Percentiles rank a stretch among this genome's conserved stretches.
Evolutionary conservation across 768 basidiomycete genomes (phyloP).

Genomic region (Pseudohyphozyma bogoriensis): DNA sequence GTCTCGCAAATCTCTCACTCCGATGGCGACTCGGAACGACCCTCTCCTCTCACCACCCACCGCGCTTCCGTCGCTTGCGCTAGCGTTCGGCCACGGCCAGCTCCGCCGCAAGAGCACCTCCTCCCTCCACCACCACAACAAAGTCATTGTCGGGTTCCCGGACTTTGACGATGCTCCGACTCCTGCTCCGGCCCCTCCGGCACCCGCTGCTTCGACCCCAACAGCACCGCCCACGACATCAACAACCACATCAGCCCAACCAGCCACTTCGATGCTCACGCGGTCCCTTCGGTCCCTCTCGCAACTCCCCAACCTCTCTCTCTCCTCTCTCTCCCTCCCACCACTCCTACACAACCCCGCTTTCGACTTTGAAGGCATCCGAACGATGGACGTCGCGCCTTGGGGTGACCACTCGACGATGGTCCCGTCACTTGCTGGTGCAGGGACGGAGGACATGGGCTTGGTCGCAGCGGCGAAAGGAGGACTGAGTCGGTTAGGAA

Average conservation of each 20-base stretch:
- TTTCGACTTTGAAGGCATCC: not conserved
- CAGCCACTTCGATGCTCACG: slow-evolving; percentile 14
- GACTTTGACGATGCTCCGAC: too few species aligned
- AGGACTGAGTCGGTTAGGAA: not conserved
- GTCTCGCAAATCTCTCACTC: not conserved
- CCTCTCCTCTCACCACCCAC: slow-evolving; percentile 14
- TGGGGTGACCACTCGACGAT: not conserved
- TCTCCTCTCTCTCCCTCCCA: slow-evolving; percentile 3
- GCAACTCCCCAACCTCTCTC: slow-evolving; percentile 14
- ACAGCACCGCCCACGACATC: too few species aligned
- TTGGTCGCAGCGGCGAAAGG: not conserved
- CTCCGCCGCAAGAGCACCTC: not conserved
- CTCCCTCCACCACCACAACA: too few species aligned
- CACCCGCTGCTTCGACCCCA: too few species aligned
- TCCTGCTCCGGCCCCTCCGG: too few species aligned
- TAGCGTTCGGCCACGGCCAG: not conserved
- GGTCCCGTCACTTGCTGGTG: not conserved
- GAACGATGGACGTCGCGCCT: not conserved
- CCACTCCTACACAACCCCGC: not conserved
- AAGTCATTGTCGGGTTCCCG: too few species aligned
- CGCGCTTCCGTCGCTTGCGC: not conserved
- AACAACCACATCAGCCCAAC: not conserved
- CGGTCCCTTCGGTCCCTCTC: slow-evolving; percentile 21
- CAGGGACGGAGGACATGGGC: not conserved
- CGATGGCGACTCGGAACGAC: slow-evolving; percentile 8